Evolutionary conservation across 331 rosid species (phyloP).

Genomic region (Rosa hybrid): DNA sequence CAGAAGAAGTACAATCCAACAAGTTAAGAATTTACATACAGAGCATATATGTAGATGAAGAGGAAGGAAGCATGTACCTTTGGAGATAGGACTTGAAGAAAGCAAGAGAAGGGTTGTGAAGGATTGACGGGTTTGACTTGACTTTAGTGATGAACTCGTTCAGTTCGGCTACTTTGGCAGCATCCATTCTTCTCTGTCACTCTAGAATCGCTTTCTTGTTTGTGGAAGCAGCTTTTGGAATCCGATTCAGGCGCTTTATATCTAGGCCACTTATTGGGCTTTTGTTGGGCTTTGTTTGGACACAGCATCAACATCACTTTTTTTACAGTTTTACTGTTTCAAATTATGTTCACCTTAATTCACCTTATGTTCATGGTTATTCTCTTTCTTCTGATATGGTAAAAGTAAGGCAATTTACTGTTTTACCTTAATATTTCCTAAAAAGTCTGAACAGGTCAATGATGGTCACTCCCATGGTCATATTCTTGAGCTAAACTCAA

Average conservation of each 20-base stretch:
- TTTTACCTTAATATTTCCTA: not conserved
- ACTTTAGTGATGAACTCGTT: slow-evolving; percentile 55
- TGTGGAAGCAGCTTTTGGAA: not conserved
- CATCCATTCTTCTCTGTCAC: slow-evolving; percentile 43
- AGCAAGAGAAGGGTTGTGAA: slow-evolving; percentile 60
- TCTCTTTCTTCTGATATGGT: not conserved
- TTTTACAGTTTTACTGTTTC: no score
- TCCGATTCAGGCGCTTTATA: not conserved
- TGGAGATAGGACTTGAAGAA: slow-evolving; percentile 87
- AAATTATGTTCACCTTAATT: no score
- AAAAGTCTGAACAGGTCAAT: not conserved
- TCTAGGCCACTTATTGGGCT: not conserved
- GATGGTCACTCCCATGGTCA: not conserved
- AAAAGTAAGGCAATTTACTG: not conserved
- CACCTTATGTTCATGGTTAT: not conserved
- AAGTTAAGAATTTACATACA: not conserved
- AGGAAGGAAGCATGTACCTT: slow-evolving; percentile 33
- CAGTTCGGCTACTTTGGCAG: slow-evolving; percentile 40
- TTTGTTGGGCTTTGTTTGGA: not conserved
- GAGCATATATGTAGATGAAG: not conserved
- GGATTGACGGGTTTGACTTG: slow-evolving; percentile 68
- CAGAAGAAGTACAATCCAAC: not conserved
- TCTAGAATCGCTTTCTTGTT: not conserved
- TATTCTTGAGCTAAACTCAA: not conserved
- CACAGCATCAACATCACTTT: no score